Conservation (phyloP, 139 green algal genomes). For the Tetratostichococcus sp. region DNA sequence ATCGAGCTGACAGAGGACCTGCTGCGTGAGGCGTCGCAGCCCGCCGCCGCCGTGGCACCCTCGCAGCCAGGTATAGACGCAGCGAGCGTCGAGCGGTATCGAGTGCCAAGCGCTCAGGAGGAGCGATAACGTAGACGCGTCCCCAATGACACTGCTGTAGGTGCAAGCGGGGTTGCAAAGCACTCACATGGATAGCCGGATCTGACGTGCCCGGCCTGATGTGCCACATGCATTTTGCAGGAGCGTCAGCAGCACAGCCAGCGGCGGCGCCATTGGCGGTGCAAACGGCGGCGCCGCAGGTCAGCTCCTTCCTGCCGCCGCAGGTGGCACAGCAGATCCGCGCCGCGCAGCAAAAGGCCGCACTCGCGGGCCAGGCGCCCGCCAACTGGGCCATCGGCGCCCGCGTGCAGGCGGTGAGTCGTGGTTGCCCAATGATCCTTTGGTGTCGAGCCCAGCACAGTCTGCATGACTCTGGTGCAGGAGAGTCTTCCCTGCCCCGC, state of each 20-base stretch:
- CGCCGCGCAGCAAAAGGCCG: constrained; percentile 58
- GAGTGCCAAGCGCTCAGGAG: too few relatives aligned
- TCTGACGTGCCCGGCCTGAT: too few relatives aligned
- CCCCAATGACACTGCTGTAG: too few relatives aligned
- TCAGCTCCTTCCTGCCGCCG: constrained; percentile 22
- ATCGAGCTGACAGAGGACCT: constrained; percentile 74
- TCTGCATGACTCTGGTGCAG: too few relatives aligned
- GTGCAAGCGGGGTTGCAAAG: too few relatives aligned
- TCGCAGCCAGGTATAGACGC: not conserved
- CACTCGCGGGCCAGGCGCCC: constrained; percentile 61
- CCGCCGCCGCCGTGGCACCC: not conserved
- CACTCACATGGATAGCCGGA: too few relatives aligned
- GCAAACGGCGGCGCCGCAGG: constrained; percentile 18
- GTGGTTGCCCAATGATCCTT: constrained; percentile 42
- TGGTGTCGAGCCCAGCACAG: too few relatives aligned
- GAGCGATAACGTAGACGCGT: too few relatives aligned
- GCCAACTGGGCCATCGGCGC: constrained; percentile 72
- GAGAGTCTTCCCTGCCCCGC: too few relatives aligned
- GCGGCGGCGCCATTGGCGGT: constrained; percentile 1
- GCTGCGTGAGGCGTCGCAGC: constrained; percentile 40
- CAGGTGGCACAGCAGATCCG: constrained; percentile 75
- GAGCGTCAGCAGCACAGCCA: not conserved
- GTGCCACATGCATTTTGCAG: not conserved
- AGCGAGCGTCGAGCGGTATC: too few relatives aligned
- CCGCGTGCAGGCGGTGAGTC: constrained; percentile 25